A percentile compares a stretch with the other conserved stretches of the same genome.
Conservation (phyloP, 2,329 filamentous ascomycete species). For the Colletotrichum viniferum region DNA sequence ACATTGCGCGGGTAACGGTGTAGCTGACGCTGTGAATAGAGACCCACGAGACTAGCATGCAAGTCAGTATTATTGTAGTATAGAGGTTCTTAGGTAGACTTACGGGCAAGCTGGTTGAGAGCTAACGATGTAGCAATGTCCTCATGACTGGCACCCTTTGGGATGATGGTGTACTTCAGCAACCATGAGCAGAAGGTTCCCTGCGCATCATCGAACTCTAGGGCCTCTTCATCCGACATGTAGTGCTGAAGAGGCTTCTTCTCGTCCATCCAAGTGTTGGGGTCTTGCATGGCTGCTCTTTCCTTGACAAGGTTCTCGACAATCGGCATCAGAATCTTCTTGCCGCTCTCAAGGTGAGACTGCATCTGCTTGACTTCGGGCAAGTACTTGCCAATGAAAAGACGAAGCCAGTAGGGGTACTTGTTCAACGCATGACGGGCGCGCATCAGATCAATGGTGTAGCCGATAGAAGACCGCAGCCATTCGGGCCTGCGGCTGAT, state of each 20-base stretch:
- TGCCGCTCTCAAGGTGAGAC: neutral
- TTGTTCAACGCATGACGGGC: conserved; percentile 1
- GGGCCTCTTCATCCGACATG: conserved; percentile 2
- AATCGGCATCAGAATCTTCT: conserved; percentile 3
- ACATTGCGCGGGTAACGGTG: conserved; percentile 36
- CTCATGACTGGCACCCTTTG: neutral
- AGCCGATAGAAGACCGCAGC: conserved; percentile 2
- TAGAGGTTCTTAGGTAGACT: neutral
- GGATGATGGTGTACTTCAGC: conserved; percentile 1
- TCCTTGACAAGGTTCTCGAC: conserved; percentile 6
- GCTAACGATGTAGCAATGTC: conserved; percentile 1
- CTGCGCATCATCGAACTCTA: conserved; percentile 1
- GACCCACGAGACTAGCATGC: neutral
- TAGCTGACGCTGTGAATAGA: conserved; percentile 7
- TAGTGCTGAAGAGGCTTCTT: conserved; percentile 3
- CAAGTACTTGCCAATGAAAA: conserved; percentile 1
- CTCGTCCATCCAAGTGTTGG: neutral
- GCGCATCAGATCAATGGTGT: conserved; percentile 6
- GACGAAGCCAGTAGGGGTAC: conserved; percentile 3
- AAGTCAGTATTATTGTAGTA: neutral
- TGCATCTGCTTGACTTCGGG: conserved; percentile 12
- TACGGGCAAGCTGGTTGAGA: neutral
- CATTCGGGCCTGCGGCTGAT: conserved; percentile 2
- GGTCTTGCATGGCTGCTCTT: neutral
- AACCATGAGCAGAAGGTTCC: conserved; percentile 8